Conservation (phyloP, 352 stramenopile genomes). For the Phytophthora idaei region DNA sequence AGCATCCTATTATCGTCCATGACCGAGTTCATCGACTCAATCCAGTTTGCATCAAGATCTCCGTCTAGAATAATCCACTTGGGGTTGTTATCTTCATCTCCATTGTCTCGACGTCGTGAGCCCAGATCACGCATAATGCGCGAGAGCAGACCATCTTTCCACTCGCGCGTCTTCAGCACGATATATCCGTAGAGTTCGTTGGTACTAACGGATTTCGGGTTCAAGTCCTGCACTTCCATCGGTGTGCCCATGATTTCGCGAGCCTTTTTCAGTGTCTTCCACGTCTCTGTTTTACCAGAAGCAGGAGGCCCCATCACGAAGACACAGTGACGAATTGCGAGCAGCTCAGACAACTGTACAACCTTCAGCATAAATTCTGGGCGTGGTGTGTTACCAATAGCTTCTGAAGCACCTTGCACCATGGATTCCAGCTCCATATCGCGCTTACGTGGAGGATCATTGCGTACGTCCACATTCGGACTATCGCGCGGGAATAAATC, state of each 20-base stretch:
- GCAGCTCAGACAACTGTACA: slow-evolving; percentile 94
- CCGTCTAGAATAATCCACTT: slow-evolving; percentile 98
- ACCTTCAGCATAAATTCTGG: slow-evolving; percentile 94
- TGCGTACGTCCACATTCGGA: slow-evolving; percentile 87
- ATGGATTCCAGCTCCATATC: slow-evolving; percentile 93
- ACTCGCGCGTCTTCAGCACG: slow-evolving; percentile 94
- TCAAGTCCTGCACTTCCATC: slow-evolving; percentile 93
- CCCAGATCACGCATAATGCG: slow-evolving; percentile 96
- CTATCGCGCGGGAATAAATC: slow-evolving; percentile 94
- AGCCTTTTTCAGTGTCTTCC: slow-evolving; percentile 93
- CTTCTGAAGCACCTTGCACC: slow-evolving; percentile 82
- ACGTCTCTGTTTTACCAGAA: slow-evolving; percentile 95
- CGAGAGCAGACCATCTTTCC: slow-evolving; percentile 95
- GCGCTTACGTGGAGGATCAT: slow-evolving; percentile 91
- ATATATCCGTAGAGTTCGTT: slow-evolving; percentile 98
- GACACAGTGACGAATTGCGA: slow-evolving; percentile 96
- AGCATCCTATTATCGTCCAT: slow-evolving; percentile 98
- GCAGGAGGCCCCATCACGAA: slow-evolving; percentile 96
- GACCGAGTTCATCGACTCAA: slow-evolving; percentile 97
- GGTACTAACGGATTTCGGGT: slow-evolving; percentile 96
- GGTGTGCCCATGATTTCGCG: slow-evolving; percentile 87
- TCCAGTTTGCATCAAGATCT: slow-evolving; percentile 98
- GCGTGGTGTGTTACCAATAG: slow-evolving; percentile 80
- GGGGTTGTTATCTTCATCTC: slow-evolving; percentile 90
- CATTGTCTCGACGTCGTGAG: slow-evolving; percentile 88